Evolutionary conservation across 2,329 filamentous ascomycete species (phyloP).

Genomic region (Aspergillus fijiensis): DNA sequence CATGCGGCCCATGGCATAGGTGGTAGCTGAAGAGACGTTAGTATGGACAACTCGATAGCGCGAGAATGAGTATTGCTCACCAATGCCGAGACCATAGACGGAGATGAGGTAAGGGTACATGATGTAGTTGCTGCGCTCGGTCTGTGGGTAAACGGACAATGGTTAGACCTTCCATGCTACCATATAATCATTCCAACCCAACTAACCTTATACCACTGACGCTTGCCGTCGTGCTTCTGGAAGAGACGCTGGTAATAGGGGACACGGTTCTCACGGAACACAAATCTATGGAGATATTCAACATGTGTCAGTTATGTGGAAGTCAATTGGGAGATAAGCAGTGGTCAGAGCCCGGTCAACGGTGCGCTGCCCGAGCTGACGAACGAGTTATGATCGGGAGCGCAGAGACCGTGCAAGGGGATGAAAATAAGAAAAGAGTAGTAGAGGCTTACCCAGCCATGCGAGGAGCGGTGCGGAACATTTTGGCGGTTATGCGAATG

Average conservation of each 20-base stretch:
- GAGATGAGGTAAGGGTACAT: constrained; percentile 61
- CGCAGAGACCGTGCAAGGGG: constrained; percentile 8
- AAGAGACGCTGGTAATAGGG: constrained; percentile 66
- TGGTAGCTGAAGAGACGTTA: constrained; percentile 28
- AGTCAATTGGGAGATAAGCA: background rate
- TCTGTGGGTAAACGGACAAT: constrained; percentile 34
- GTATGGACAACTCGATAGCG: background rate
- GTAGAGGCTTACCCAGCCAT: constrained; percentile 42
- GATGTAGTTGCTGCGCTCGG: constrained; percentile 56
- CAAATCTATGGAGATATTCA: constrained; percentile 38
- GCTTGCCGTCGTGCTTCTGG: constrained; percentile 65
- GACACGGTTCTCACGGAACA: constrained; percentile 67
- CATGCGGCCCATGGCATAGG: constrained; percentile 47
- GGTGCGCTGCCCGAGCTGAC: constrained; percentile 14
- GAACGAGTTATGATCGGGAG: constrained; percentile 20
- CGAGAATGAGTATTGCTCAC: constrained; percentile 37
- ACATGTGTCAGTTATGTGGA: constrained; percentile 19
- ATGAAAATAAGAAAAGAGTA: background rate
- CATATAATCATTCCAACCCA: constrained; percentile 7
- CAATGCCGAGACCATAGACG: constrained; percentile 49
- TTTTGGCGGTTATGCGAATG: constrained; percentile 34
- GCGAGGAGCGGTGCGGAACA: constrained; percentile 45
- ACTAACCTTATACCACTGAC: constrained; percentile 69
- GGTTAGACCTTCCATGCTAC: background rate
- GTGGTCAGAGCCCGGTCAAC: constrained; percentile 16